Evolutionary conservation across 768 basidiomycete genomes (phyloP), one percentile per base, ranked within the genome.

Genomic region (Hericium alpestre): DNA sequence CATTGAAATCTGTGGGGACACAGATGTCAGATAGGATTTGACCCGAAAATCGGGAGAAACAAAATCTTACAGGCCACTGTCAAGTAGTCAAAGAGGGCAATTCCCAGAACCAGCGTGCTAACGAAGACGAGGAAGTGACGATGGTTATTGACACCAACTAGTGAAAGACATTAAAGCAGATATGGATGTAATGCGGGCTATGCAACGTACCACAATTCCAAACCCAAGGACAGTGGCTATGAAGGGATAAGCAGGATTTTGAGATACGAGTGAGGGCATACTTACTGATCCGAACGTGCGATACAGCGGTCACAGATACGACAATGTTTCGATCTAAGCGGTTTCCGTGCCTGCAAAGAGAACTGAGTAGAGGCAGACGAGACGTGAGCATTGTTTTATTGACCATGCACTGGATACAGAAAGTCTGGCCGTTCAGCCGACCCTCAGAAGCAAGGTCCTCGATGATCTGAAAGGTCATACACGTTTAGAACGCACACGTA

Each of bases 91-190:
- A 97, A 97, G 16, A 84, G 66, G 11, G 74, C 54, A 54, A 98
- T 85, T 1, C 92, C 93, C 25, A 83, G 63, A 22, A 98, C 90
- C 22, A 99, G 82, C 3, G 87, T 84, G 0, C 79, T 73, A 43
- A 99, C 87, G 65, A 99, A 99, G n/a, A 95, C 68, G 25, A 97
- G 74, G 72, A 99, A 99, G 68, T 97, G 92, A 4, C 95, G 87
- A 65, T 98, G 96, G 65, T 98, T 99, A 63, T 90, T 86, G 41
- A 82, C 77, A 20, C 96, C 96, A 53, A 98, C 93, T 91, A 38
- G 41, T 38, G 22, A 43, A 43, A 22, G 13, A 38, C 37, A 18
- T 40, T 47, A 40, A 6, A n/a, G 16, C 23, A n/a, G 13, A n/a
- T 8, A 59, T 37, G 12, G 11, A 58, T 22, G 49, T 8, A 23